These are phyloP conservation scores for Macrophomina pseudophaseolina DNA, from an alignment of 2,329 filamentous ascomycete species.

Conservation along the genomic window DNA sequence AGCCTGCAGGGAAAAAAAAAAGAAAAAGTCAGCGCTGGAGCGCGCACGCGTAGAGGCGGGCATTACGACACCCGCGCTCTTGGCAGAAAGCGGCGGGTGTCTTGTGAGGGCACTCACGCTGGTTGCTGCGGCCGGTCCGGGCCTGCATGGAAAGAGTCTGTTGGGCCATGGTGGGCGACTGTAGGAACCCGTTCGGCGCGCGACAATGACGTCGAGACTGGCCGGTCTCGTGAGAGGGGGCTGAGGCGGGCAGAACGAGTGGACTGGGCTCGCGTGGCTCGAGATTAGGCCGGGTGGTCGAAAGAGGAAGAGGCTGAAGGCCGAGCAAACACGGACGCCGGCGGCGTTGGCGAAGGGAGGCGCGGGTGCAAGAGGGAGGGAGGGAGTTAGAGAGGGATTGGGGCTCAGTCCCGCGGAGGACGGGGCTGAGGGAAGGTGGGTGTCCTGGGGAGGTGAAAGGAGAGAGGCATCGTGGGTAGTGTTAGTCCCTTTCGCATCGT, in stretches of 20 bases:
- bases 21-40: slow-evolving; percentile 27
- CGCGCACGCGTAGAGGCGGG: slow-evolving; percentile 25
- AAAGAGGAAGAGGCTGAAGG: slow-evolving; percentile 27
- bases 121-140: slow-evolving; percentile 76
- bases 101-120: slow-evolving; percentile 67
- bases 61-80: slow-evolving; percentile 22
- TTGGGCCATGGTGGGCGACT: slow-evolving; percentile 49
- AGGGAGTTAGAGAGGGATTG: slow-evolving; percentile 19
- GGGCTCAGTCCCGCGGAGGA: slow-evolving; percentile 56
- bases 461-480: slow-evolving; percentile 41
- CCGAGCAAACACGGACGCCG: slow-evolving; percentile 27
- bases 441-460: slow-evolving; percentile 48
- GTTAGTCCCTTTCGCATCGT: slow-evolving; percentile 27
- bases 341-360: slow-evolving; percentile 28
- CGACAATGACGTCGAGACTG: slow-evolving; percentile 18
- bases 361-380: slow-evolving; percentile 37
- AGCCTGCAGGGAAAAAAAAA: slow-evolving; percentile 64
- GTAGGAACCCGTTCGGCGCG: background rate
- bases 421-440: slow-evolving; percentile 54
- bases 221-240: slow-evolving; percentile 21
- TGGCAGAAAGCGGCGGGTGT: slow-evolving; percentile 26
- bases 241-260: slow-evolving; percentile 29
- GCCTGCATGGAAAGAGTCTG: slow-evolving; percentile 63
- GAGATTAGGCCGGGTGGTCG: slow-evolving; percentile 20
- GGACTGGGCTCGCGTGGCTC: slow-evolving; percentile 29